Conservation (phyloP, 2,329 filamentous ascomycete genomes). For the Penicillium nordicum region DNA sequence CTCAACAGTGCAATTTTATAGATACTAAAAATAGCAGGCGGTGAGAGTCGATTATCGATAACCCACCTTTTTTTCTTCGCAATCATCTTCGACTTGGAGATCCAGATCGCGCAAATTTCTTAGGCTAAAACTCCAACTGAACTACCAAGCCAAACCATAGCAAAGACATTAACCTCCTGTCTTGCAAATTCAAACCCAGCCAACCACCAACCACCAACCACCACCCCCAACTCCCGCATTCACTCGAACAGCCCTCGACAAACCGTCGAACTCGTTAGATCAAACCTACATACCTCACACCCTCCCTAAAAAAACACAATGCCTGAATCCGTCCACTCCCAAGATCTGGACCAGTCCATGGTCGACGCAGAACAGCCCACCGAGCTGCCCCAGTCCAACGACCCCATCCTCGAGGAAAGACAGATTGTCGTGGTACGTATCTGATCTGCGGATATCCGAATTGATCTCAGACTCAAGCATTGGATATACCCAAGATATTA, state of each 20-base stretch:
- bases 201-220: not conserved
- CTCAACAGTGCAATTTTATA: not conserved
- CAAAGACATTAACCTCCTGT: not conserved
- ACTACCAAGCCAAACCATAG: not conserved
- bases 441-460: too few relatives aligned
- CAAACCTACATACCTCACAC: not conserved
- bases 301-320: conserved; percentile 19
- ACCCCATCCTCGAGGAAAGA: conserved; percentile 42
- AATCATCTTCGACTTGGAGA: conserved; percentile 3
- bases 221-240: not conserved
- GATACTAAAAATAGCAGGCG: conserved; percentile 16
- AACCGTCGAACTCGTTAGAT: not conserved
- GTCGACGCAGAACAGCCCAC: conserved; percentile 28
- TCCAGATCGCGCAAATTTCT: conserved; percentile 5
- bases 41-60: conserved; percentile 22
- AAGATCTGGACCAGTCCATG: conserved; percentile 42
- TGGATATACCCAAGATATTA: not conserved
- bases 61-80: conserved; percentile 26
- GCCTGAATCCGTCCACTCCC: conserved; percentile 40
- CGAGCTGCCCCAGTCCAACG: conserved; percentile 2
- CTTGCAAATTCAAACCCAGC: not conserved
- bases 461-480: too few relatives aligned
- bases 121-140: not conserved
- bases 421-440: conserved; percentile 60
- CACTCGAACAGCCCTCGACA: not conserved